These are phyloP conservation scores for Cyberlindnera euphorbiae DNA, from an alignment of 805 yeast species.

Conservation along the genomic window DNA sequence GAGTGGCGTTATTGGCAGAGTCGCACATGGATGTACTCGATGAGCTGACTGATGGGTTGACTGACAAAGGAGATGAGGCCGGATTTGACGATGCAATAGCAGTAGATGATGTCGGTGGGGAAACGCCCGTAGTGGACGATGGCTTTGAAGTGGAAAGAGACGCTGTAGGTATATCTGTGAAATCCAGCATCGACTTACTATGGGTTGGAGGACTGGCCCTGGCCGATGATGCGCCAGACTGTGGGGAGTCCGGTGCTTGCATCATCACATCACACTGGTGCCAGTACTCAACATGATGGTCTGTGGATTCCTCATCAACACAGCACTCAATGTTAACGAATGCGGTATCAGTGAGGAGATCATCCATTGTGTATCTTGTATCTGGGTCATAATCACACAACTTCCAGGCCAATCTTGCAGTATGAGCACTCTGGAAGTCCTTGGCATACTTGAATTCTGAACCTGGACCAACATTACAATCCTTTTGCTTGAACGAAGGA, in stretches of 20 bases:
- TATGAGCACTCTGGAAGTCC: slow-evolving; percentile 51
- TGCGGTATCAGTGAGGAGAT: slow-evolving; percentile 60
- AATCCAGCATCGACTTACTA: slow-evolving; percentile 25
- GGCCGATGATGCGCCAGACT: slow-evolving; percentile 3
- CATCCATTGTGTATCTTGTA: slow-evolving; percentile 49
- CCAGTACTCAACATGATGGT: slow-evolving; percentile 9
- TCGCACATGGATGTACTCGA: not conserved
- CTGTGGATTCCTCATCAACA: slow-evolving; percentile 37
- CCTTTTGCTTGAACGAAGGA: slow-evolving; percentile 44
- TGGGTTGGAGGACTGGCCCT: slow-evolving; percentile 11
- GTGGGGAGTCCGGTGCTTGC: slow-evolving; percentile 1
- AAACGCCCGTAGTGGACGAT: not conserved
- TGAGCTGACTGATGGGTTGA: not conserved
- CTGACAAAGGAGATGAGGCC: not conserved
- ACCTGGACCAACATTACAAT: slow-evolving; percentile 58
- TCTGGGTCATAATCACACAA: slow-evolving; percentile 58
- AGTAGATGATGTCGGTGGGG: not conserved
- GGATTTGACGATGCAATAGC: not conserved
- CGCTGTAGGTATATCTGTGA: slow-evolving; percentile 1
- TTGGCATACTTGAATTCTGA: slow-evolving; percentile 66
- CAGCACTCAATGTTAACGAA: slow-evolving; percentile 58
- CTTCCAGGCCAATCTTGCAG: slow-evolving; percentile 71
- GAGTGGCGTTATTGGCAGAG: not conserved
- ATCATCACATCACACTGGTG: slow-evolving; percentile 3
- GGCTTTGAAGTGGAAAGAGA: too few relatives aligned